phyloP scores from a whole-genome alignment of 164 flowering plant species.

The Sextonia rubra region DNA sequence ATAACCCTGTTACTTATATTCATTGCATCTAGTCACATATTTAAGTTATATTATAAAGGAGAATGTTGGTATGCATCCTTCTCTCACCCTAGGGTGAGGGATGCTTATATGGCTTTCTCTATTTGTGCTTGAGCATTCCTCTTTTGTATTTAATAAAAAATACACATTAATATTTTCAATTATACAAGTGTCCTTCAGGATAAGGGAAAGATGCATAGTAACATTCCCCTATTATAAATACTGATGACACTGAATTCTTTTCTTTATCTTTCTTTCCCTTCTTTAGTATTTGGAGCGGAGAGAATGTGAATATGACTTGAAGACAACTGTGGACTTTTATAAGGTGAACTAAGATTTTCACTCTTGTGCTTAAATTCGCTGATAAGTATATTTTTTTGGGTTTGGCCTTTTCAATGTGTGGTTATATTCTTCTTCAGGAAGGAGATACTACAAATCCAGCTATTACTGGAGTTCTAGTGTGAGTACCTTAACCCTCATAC shows the following conservation, averaged over 20 bases:
- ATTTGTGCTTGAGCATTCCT: too few species aligned
- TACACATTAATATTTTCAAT: too few species aligned
- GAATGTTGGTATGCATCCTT: too few species aligned
- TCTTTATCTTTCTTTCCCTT: slow-evolving; percentile 6
- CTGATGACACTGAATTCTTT: background rate
- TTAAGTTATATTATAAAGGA: background rate
- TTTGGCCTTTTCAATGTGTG: background rate
- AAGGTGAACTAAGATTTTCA: slow-evolving; percentile 38
- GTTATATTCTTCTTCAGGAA: slow-evolving; percentile 41
- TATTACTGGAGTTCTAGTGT: slow-evolving; percentile 76
- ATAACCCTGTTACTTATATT: slow-evolving; percentile 1
- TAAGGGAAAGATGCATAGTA: too few species aligned
- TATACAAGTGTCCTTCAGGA: too few species aligned
- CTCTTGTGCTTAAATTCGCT: background rate
- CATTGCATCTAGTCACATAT: background rate
- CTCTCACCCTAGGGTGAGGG: too few species aligned
- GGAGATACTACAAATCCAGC: slow-evolving; percentile 50
- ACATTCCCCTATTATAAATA: too few species aligned
- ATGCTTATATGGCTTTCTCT: too few species aligned
- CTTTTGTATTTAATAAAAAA: too few species aligned
- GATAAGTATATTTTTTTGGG: background rate
- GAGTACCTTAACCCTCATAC: slow-evolving; percentile 25
- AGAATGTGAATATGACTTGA: slow-evolving; percentile 89
- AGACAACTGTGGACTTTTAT: slow-evolving; percentile 74
- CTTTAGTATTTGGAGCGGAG: slow-evolving; percentile 85